Evolutionary conservation across 2,329 filamentous ascomycete genomes (phyloP).

Genomic region (Paraphoma sp.): DNA sequence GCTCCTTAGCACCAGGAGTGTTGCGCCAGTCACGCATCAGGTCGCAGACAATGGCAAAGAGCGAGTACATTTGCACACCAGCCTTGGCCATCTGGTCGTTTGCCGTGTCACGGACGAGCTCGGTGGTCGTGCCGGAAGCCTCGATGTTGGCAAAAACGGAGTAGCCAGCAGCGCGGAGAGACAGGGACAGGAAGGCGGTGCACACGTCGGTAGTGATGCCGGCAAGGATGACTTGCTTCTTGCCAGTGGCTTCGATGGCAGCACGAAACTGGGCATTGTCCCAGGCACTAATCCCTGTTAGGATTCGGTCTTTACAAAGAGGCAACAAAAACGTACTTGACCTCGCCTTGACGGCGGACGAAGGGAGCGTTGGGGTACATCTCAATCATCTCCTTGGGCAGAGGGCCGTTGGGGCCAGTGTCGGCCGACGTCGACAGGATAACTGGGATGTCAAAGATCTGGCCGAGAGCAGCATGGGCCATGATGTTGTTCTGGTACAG

Average conservation of each 20-base stretch:
- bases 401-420: constrained; percentile 71
- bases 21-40: constrained; percentile 75
- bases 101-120: constrained; percentile 66
- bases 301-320: not conserved
- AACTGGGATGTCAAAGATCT: constrained; percentile 71
- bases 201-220: constrained; percentile 80
- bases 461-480: constrained; percentile 70
- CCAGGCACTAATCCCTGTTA: constrained; percentile 62
- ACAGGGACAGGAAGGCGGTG: constrained; percentile 76
- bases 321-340: constrained; percentile 56
- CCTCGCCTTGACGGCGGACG: constrained; percentile 72
- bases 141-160: constrained; percentile 77
- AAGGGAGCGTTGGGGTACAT: constrained; percentile 72
- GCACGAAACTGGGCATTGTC: constrained; percentile 73
- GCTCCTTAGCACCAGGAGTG: constrained; percentile 57
- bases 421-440: constrained; percentile 75
- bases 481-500: constrained; percentile 72
- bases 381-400: constrained; percentile 72
- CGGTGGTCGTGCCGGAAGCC: constrained; percentile 70
- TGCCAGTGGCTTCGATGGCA: constrained; percentile 69
- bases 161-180: constrained; percentile 73
- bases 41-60: constrained; percentile 71
- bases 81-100: constrained; percentile 72
- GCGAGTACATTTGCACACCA: constrained; percentile 68
- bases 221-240: constrained; percentile 73